Conservation (phyloP, 2,329 filamentous ascomycete genomes). For the Penicillium sp. region DNA sequence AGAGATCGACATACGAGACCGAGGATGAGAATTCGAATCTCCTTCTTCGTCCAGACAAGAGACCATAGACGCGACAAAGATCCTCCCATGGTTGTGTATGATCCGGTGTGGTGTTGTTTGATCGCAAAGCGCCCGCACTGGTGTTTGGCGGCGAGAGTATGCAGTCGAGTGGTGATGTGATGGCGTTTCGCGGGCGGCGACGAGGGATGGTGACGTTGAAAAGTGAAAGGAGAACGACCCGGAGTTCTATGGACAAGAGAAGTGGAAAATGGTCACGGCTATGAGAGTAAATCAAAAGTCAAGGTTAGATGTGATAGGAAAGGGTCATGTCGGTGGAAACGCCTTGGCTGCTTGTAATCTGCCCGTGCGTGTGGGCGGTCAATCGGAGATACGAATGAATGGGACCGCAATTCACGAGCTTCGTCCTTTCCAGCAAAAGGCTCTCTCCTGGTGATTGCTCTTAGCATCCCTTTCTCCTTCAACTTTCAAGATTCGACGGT, state of each 20-base stretch:
- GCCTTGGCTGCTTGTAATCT: conserved; percentile 21
- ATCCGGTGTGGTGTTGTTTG: conserved; percentile 8
- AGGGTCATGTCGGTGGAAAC: conserved; percentile 23
- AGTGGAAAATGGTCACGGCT: conserved; percentile 4
- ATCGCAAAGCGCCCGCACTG: conserved; percentile 3
- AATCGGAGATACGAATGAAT: conserved; percentile 22
- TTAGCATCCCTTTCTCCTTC: not conserved
- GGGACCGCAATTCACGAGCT: conserved; percentile 13
- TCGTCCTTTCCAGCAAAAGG: conserved; percentile 9
- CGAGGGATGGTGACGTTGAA: not conserved
- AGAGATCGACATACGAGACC: conserved; percentile 69
- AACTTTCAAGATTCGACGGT: not conserved
- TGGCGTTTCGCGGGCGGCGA: not conserved
- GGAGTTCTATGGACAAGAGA: conserved; percentile 3
- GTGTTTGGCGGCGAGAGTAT: conserved; percentile 10
- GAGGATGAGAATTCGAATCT: conserved; percentile 93
- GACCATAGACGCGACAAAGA: conserved; percentile 64
- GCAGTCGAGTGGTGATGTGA: conserved; percentile 6
- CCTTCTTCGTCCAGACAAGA: conserved; percentile 90
- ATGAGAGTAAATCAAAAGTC: conserved; percentile 5
- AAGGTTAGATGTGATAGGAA: conserved; percentile 9
- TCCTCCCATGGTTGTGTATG: conserved; percentile 53
- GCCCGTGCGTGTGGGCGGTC: conserved; percentile 31
- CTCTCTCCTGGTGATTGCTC: conserved; percentile 2
- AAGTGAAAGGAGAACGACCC: not conserved